Conservation (phyloP, 2,329 filamentous ascomycete genomes). For the Hymenoscyphus scutula region DNA sequence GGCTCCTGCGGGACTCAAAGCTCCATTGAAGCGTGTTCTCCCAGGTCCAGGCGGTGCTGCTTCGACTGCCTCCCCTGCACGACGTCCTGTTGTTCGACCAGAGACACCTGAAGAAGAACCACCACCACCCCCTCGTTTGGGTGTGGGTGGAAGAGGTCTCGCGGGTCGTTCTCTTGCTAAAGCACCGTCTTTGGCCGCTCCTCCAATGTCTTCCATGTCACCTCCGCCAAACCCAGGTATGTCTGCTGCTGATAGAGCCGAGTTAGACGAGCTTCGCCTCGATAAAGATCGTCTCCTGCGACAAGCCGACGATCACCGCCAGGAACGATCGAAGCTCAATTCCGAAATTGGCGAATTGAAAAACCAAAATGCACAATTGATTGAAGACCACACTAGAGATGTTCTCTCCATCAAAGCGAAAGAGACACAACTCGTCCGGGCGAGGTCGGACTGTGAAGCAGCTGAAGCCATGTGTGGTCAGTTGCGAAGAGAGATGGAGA, state of each 20-base stretch:
- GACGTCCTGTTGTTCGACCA: conserved; percentile 47
- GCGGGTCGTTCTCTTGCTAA: conserved; percentile 83
- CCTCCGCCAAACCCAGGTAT: conserved; percentile 65
- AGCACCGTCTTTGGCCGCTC: conserved; percentile 48
- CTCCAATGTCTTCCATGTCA: conserved; percentile 51
- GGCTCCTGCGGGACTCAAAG: conserved; percentile 48
- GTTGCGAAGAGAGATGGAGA: conserved; percentile 82
- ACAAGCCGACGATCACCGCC: conserved; percentile 75
- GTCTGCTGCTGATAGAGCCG: conserved; percentile 79
- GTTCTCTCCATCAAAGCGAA: conserved; percentile 97
- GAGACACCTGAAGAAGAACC: conserved; percentile 46
- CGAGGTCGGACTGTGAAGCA: conserved; percentile 83
- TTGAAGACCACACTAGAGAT: conserved; percentile 94
- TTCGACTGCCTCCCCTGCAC: conserved; percentile 43
- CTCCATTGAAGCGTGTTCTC: conserved; percentile 55
- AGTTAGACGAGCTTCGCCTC: conserved; percentile 82
- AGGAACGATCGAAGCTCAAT: conserved; percentile 76
- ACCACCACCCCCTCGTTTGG: conserved; percentile 31
- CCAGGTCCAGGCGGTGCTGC: conserved; percentile 44
- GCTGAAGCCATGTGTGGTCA: conserved; percentile 84
- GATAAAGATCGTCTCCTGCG: conserved; percentile 77
- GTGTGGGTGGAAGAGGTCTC: conserved; percentile 60
- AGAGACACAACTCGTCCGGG: conserved; percentile 92
- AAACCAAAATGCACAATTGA: conserved; percentile 93
- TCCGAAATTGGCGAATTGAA: conserved; percentile 93